Conservation (phyloP, 2,329 filamentous ascomycete species). For the Botrytis galanthina region DNA sequence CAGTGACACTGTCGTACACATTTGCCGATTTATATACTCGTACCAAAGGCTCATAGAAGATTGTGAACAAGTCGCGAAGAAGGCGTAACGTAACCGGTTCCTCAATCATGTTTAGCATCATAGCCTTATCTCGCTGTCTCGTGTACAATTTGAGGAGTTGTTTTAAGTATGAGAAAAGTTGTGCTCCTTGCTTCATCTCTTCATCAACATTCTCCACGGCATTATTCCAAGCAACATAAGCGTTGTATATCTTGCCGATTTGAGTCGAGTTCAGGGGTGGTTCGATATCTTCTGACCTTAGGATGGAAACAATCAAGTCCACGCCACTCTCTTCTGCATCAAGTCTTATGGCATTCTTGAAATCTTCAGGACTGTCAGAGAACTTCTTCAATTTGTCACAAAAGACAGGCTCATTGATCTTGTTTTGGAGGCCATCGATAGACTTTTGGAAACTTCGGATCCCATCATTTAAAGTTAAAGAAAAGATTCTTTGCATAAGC, state of each 20-base stretch:
- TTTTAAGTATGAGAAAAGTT: slow-evolving; percentile 92
- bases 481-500: slow-evolving; percentile 91
- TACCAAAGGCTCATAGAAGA: slow-evolving; percentile 97
- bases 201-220: slow-evolving; percentile 89
- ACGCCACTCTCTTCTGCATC: slow-evolving; percentile 73
- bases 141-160: slow-evolving; percentile 91
- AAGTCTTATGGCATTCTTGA: slow-evolving; percentile 70
- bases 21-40: slow-evolving; percentile 98
- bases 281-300: slow-evolving; percentile 73
- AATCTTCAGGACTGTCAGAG: slow-evolving; percentile 68
- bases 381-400: slow-evolving; percentile 80
- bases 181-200: slow-evolving; percentile 82
- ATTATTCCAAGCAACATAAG: slow-evolving; percentile 93
- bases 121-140: slow-evolving; percentile 87
- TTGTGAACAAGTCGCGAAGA: slow-evolving; percentile 93
- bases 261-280: slow-evolving; percentile 72
- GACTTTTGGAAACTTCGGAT: slow-evolving; percentile 83
- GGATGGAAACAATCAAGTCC: slow-evolving; percentile 80
- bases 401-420: slow-evolving; percentile 78
- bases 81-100: slow-evolving; percentile 96
- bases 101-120: slow-evolving; percentile 95
- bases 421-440: slow-evolving; percentile 72
- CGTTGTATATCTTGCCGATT: slow-evolving; percentile 84
- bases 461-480: slow-evolving; percentile 84
- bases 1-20: slow-evolving; percentile 94